Evolutionary conservation across 169 alveolate species (phyloP).

Genomic region (Cyclospora cayetanensis): DNA sequence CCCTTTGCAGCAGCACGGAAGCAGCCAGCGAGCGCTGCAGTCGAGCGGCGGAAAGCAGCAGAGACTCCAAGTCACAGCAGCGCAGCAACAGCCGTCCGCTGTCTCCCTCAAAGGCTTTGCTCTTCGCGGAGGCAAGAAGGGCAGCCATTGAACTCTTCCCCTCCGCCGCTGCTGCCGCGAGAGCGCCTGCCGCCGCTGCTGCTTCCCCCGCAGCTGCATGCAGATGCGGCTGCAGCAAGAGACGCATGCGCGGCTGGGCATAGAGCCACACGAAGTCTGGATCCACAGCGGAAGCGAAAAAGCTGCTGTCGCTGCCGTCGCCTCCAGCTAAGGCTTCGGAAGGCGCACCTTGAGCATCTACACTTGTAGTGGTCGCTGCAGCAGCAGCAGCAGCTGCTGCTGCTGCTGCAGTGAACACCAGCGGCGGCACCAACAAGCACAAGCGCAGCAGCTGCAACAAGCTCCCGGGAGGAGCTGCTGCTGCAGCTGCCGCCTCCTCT

Average conservation of each 20-base stretch:
- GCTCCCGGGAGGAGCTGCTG: background rate
- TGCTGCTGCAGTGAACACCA: conserved; percentile 12
- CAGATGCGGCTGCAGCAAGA: background rate
- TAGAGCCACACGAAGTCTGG: background rate
- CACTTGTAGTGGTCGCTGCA: too few species aligned
- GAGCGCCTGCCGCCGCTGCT: conserved; percentile 8
- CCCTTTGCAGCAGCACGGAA: background rate
- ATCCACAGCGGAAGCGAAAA: background rate
- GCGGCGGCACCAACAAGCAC: background rate
- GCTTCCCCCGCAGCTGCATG: background rate
- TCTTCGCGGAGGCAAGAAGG: conserved; percentile 9
- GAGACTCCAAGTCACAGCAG: background rate
- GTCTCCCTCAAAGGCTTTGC: background rate
- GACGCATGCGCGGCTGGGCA: background rate
- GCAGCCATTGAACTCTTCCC: conserved; percentile 24
- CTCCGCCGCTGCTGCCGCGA: conserved; percentile 50
- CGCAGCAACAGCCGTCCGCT: conserved; percentile 33
- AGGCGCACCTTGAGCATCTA: too few species aligned
- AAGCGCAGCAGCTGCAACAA: conserved; percentile 25
- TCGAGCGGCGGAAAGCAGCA: conserved; percentile 54
- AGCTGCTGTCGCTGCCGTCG: conserved; percentile 36
- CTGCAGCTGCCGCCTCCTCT: conserved; percentile 41
- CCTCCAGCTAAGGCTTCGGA: too few species aligned
- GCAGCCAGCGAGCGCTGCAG: background rate
- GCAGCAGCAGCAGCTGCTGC: conserved; percentile 41